Evolutionary conservation across 176 grass and related monocot genomes (phyloP), one percentile per base, ranked within the genome.

Genomic region (Olyra latifolia): DNA sequence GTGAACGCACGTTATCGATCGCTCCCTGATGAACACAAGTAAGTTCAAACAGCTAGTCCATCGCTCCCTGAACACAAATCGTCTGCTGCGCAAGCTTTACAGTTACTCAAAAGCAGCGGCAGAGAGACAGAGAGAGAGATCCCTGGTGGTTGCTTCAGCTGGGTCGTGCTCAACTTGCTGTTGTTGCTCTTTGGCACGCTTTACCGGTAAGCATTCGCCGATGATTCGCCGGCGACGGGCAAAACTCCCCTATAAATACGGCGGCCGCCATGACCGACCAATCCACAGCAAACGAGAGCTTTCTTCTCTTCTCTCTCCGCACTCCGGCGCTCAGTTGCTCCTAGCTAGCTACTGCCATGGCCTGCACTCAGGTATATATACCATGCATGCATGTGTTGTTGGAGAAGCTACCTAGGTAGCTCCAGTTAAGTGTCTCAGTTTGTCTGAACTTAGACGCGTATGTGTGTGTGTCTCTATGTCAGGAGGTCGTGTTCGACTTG

Each of bases 401-500:
- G 46, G 46, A 48, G 46, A 48, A 5, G 46, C n/a, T n/a, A n/a
- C n/a, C 13, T 66, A 40, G 6, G 17, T 8, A 62, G 28, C 8
- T 38, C 16, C 41, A 0, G 5, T 24, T 48, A 30, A 15, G 0
- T 16, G 9, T 68, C 20, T 68, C 20, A 20, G 11, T 69, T 24
- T 10, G 48, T 27, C 7, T 39, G 14, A 24, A 1, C 23, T 0
- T 52, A 16, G n/a, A 19, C 15, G 29, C 20, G 2, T 57, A 5
- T 14, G 39, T 62, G 22, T 56, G 69, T 69, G 30, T 75, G 64
- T n/a, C n/a, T 40, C 11, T 29, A 20, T 5, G 20, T 25, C 72
- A 93, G 82, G 76, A 87, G 7, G 80, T 93, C 35, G 41, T 30
- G 6, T 89, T 81, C 67, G 91, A 78, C 40, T 82, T 71, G 50